Conservation (phyloP, 192 early-diverging fungal genomes). For the Mycoemilia scoparia region DNA sequence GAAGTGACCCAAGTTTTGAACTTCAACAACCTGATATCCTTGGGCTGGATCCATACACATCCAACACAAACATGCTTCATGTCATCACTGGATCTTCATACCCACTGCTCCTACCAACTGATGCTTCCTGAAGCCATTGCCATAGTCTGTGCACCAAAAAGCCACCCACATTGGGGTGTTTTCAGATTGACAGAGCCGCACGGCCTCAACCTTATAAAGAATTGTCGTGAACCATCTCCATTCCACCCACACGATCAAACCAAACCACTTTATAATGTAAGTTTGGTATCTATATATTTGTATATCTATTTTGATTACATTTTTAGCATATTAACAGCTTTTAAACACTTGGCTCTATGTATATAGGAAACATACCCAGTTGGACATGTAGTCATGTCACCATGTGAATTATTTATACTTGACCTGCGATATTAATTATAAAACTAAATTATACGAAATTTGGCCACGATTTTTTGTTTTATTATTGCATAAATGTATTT, state of each 20-base stretch:
- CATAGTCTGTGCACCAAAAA: conserved; percentile 65
- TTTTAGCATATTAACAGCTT: too few species aligned
- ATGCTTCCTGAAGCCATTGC: conserved; percentile 86
- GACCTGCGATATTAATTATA: too few species aligned
- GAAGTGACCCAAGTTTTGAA: conserved; percentile 64
- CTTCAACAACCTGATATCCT: conserved; percentile 50
- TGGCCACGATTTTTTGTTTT: too few species aligned
- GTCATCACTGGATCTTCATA: conserved; percentile 83
- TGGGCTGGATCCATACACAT: conserved; percentile 89
- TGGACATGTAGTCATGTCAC: too few species aligned
- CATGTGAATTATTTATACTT: too few species aligned
- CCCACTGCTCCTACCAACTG: conserved; percentile 76
- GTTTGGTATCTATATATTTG: too few species aligned
- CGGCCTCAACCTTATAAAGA: conserved; percentile 58
- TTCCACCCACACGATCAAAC: conserved; percentile 63
- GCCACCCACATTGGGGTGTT: conserved; percentile 54
- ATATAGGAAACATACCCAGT: too few species aligned
- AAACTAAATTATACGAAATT: too few species aligned
- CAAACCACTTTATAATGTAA: conserved; percentile 20
- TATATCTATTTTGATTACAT: too few species aligned
- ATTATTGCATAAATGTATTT: too few species aligned
- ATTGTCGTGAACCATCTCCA: conserved; percentile 40
- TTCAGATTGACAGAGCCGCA: conserved; percentile 76
- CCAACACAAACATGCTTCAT: conserved; percentile 90
- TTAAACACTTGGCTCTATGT: too few species aligned